Evolutionary conservation across 2,329 filamentous ascomycete species (phyloP).

Genomic region (Monosporascus sp.): DNA sequence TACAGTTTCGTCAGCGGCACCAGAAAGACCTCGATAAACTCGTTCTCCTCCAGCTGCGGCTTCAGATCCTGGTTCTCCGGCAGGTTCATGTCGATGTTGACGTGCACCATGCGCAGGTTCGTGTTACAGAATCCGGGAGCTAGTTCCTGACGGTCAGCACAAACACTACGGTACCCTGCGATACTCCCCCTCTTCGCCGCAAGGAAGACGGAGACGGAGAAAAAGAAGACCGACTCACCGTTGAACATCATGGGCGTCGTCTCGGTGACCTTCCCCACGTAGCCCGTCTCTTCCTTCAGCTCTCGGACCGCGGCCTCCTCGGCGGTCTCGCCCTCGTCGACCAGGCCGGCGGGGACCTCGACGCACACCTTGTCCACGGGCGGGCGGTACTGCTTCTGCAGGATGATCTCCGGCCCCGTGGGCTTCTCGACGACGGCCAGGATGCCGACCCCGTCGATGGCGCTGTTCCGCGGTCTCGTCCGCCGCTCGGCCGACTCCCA

Average conservation of each 20-base stretch:
- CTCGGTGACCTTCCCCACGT: conserved; percentile 46
- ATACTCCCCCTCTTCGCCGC: background rate
- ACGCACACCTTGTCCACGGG: conserved; percentile 55
- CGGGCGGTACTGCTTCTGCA: conserved; percentile 64
- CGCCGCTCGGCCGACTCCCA: conserved; percentile 72
- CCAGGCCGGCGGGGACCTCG: conserved; percentile 59
- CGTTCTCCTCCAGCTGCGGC: conserved; percentile 69
- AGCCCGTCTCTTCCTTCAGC: conserved; percentile 62
- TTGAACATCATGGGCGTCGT: conserved; percentile 34
- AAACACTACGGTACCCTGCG: background rate
- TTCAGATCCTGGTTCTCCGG: conserved; percentile 64
- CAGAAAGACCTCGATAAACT: conserved; percentile 77
- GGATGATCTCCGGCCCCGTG: conserved; percentile 49
- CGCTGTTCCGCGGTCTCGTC: conserved; percentile 55
- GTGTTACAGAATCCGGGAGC: conserved; percentile 63
- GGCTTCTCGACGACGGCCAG: conserved; percentile 59
- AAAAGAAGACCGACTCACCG: conserved; percentile 13
- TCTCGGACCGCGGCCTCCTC: conserved; percentile 59
- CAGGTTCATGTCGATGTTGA: conserved; percentile 63
- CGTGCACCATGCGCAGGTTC: conserved; percentile 65
- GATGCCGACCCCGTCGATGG: conserved; percentile 70
- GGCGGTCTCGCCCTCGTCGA: conserved; percentile 56
- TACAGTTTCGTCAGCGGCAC: conserved; percentile 60
- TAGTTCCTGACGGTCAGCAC: conserved; percentile 17
- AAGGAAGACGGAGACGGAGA: background rate